A percentile compares a stretch with the other conserved stretches of the same genome.
Evolutionary conservation across 805 yeast species (phyloP).

Genomic region (Yarrowia osloensis): DNA sequence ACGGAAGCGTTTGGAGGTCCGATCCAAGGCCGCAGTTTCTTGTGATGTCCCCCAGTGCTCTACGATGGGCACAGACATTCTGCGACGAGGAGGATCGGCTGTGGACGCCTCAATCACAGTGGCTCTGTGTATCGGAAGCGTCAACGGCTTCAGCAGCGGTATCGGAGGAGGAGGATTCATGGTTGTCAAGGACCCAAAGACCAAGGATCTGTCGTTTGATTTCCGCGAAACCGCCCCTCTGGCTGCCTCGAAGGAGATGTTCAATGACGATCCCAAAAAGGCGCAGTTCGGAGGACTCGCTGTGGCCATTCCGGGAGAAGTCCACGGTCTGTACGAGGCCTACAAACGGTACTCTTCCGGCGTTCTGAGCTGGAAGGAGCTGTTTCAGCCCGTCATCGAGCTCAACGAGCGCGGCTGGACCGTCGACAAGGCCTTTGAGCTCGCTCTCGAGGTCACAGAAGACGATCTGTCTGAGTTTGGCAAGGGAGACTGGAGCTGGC

Average conservation of each 20-base stretch:
- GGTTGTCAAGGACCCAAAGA: conserved; percentile 49
- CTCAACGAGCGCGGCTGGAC: conserved; percentile 67
- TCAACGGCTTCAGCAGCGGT: conserved; percentile 82
- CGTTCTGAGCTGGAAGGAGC: conserved; percentile 64
- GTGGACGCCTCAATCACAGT: conserved; percentile 93
- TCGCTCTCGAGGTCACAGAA: conserved; percentile 48
- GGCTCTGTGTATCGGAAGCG: conserved; percentile 82
- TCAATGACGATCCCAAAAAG: conserved; percentile 48
- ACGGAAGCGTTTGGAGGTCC: conserved; percentile 19
- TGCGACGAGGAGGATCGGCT: conserved; percentile 66
- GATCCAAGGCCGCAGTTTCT: conserved; percentile 55
- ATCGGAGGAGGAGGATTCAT: conserved; percentile 92
- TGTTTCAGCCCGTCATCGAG: conserved; percentile 73
- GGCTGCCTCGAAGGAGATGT: conserved; percentile 66
- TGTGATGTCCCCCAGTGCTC: conserved; percentile 68
- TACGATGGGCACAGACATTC: conserved; percentile 57
- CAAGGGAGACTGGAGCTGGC: conserved; percentile 42
- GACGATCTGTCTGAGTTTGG: conserved; percentile 35
- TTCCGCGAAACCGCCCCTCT: conserved; percentile 88
- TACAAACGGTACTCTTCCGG: conserved; percentile 69
- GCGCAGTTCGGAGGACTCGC: conserved; percentile 85
- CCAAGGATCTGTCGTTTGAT: conserved; percentile 65
- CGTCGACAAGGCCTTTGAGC: conserved; percentile 49
- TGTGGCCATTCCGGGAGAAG: conserved; percentile 87
- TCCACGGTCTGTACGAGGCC: conserved; percentile 74